Conservation (phyloP, 495 filamentous ascomycete genomes). For the Aspergillus carlsbadensis region DNA sequence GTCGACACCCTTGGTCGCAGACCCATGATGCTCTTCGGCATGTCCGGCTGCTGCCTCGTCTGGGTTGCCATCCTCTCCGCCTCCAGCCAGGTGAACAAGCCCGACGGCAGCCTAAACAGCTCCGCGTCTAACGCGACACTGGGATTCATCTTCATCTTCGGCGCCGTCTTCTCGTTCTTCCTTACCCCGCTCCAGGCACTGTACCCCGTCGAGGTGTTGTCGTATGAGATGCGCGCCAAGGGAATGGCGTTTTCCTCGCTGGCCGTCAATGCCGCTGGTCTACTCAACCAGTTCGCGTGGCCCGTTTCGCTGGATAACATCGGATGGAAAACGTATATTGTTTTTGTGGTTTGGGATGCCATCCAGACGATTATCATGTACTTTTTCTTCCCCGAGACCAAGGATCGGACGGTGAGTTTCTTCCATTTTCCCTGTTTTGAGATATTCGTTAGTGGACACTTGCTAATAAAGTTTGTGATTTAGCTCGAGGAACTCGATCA, state of each 20-base stretch:
- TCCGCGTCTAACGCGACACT: background rate
- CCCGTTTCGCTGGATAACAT: background rate
- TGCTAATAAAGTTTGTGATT: no score
- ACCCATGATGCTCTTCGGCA: constrained; percentile 6
- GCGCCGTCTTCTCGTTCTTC: constrained; percentile 2
- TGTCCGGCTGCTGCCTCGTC: constrained; percentile 5
- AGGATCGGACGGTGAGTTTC: constrained; percentile 3
- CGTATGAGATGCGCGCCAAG: constrained; percentile 58
- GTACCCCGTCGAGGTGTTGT: constrained; percentile 63
- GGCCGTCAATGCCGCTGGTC: background rate
- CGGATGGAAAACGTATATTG: constrained; percentile 11
- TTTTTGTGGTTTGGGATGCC: constrained; percentile 8
- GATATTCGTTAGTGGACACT: no score
- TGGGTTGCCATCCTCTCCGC: constrained; percentile 1
- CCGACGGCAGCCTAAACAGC: background rate
- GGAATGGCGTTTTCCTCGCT: constrained; percentile 49
- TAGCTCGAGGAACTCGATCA: constrained; percentile 11
- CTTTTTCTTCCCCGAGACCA: constrained; percentile 5
- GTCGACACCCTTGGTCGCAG: constrained; percentile 4
- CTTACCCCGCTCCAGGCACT: constrained; percentile 57
- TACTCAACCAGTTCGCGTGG: constrained; percentile 10
- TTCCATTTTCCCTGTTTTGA: background rate
- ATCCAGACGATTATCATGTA: constrained; percentile 4
- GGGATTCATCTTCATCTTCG: constrained; percentile 8
- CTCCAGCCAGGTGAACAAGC: background rate